phyloP scores from a whole-genome alignment of 306 rosid genomes.

The Astragalus glycyphyllos region DNA sequence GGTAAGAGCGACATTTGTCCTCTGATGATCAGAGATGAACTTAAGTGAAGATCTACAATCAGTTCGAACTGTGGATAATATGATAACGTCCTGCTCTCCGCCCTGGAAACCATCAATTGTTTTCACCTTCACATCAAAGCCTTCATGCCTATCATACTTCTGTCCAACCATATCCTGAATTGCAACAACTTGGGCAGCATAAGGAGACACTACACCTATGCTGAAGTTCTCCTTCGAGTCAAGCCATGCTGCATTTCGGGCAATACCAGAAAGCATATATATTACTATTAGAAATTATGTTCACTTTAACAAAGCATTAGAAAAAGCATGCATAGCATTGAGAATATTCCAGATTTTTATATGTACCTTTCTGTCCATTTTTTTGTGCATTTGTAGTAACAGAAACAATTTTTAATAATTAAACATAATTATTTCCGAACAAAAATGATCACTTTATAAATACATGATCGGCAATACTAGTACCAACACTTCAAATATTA shows the following conservation, averaged over 20 bases:
- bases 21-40: conserved; percentile 60
- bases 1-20: conserved; percentile 85
- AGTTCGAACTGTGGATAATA: conserved; percentile 77
- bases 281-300: conserved; percentile 1
- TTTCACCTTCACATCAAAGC: conserved; percentile 71
- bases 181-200: conserved; percentile 77
- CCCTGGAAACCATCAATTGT: conserved; percentile 86
- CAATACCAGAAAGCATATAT: background rate
- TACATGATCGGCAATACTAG: background rate
- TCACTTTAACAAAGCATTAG: background rate
- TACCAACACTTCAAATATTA: background rate
- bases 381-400: background rate
- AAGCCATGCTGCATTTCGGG: conserved; percentile 54
- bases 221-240: conserved; percentile 48
- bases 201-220: conserved; percentile 82
- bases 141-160: conserved; percentile 47
- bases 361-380: background rate
- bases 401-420: background rate
- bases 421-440: background rate
- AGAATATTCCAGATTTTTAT: background rate
- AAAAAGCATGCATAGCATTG: background rate
- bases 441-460: background rate
- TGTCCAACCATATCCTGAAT: conserved; percentile 58
- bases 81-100: conserved; percentile 76
- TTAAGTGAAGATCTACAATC: conserved; percentile 45